phyloP scores from a whole-genome alignment of 2,329 filamentous ascomycete genomes.

The Fusarium sp. region DNA sequence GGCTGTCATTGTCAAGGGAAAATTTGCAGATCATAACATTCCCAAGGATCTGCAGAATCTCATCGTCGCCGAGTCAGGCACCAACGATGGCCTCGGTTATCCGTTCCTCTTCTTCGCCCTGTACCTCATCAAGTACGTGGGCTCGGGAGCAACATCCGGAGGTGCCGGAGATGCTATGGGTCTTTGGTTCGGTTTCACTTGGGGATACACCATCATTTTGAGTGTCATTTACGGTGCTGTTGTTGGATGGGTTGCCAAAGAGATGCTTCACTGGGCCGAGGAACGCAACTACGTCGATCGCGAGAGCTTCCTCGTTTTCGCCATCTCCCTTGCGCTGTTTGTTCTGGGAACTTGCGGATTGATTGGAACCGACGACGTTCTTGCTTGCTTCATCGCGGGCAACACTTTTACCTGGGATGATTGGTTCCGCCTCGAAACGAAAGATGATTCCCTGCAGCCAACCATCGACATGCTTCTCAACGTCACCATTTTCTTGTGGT shows the following conservation, averaged over 20 bases:
- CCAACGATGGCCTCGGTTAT: conserved; percentile 90
- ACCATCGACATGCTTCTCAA: conserved; percentile 97
- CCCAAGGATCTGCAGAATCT: conserved; percentile 84
- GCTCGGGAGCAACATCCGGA: conserved; percentile 65
- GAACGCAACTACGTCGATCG: conserved; percentile 84
- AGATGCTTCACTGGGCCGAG: conserved; percentile 86
- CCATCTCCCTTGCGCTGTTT: conserved; percentile 86
- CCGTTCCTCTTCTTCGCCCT: conserved; percentile 88
- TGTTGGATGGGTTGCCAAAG: conserved; percentile 85
- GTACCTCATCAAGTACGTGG: conserved; percentile 81
- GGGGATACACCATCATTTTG: conserved; percentile 84
- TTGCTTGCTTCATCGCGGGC: conserved; percentile 92
- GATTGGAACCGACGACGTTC: conserved; percentile 88
- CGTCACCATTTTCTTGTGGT: conserved; percentile 90
- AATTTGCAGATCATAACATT: conserved; percentile 92
- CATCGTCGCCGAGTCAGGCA: conserved; percentile 84
- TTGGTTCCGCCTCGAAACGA: conserved; percentile 90
- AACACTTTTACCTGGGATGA: conserved; percentile 94
- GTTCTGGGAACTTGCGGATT: conserved; percentile 88
- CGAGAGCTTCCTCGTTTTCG: conserved; percentile 89
- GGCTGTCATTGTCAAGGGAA: conserved; percentile 92
- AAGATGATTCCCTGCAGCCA: conserved; percentile 92
- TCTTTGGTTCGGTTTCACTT: conserved; percentile 87
- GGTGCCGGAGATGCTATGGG: conserved; percentile 76
- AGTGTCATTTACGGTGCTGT: conserved; percentile 81